These are phyloP conservation scores for Aquanectria penicillioides DNA, from an alignment of 2,329 filamentous ascomycete species.

Conservation along the genomic window DNA sequence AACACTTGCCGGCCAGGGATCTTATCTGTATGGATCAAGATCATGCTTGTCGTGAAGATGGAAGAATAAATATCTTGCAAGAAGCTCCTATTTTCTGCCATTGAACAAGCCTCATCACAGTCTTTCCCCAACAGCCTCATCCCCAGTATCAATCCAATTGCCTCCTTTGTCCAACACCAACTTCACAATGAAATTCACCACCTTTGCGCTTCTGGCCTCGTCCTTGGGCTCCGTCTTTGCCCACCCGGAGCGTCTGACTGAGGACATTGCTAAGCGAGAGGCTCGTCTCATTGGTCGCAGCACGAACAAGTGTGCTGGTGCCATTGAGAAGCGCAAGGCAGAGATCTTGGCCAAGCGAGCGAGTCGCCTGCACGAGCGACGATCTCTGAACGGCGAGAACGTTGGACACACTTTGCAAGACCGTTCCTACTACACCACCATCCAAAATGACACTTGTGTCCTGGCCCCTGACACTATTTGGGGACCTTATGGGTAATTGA, in stretches of 20 bases:
- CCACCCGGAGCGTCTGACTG: slow-evolving; percentile 12
- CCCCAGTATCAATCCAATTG: too few relatives aligned
- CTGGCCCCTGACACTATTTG: slow-evolving; percentile 19
- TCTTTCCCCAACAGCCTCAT: background rate
- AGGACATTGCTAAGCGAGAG: slow-evolving; percentile 13
- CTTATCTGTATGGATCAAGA: background rate
- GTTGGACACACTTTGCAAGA: background rate
- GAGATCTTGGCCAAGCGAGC: slow-evolving; percentile 16
- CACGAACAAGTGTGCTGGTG: slow-evolving; percentile 23
- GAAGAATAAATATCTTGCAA: background rate
- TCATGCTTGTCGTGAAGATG: background rate
- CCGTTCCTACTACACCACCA: slow-evolving; percentile 4
- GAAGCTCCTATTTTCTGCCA: too few relatives aligned
- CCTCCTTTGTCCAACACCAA: background rate
- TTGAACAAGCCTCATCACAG: too few relatives aligned
- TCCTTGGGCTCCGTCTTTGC: slow-evolving; percentile 9
- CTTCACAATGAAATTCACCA: slow-evolving; percentile 12
- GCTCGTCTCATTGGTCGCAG: slow-evolving; percentile 13
- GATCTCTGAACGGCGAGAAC: background rate
- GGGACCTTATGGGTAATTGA: slow-evolving; percentile 6
- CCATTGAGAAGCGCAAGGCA: slow-evolving; percentile 23
- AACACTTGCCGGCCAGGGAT: background rate
- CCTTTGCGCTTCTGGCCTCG: slow-evolving; percentile 1
- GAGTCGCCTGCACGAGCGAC: slow-evolving; percentile 15
- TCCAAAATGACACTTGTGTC: slow-evolving; percentile 21